Evolutionary conservation across 352 stramenopile species (phyloP), one percentile per base, ranked within the genome.

Genomic region (Achlya hypogyna): DNA sequence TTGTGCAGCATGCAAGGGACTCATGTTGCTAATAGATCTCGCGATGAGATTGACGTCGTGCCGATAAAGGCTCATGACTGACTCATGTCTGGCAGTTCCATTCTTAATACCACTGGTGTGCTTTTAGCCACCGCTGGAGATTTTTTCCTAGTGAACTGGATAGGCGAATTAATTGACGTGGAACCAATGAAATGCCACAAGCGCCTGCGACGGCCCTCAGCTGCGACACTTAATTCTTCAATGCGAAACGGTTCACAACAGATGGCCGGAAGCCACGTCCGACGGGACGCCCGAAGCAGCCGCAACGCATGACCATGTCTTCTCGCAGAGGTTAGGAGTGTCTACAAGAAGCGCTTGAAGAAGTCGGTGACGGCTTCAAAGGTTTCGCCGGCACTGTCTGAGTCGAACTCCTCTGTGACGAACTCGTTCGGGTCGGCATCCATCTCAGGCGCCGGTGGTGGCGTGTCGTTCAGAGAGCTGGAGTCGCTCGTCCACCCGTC

Each of bases 341-440:
- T n/a, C n/a, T 59, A 67, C 20, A 89, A 89, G 43, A 88, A 75
- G 27, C 73, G 77, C 20, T 80, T 68, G 65, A 91, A 86, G 58
- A 89, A 76, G 49, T 83, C 74, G 65, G 85, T 78, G 43, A 91
- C 67, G 8, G 70, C 71, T n/a, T 77, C 72, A 10, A 47, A 73
- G 5, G 66, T 53, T 5, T 74, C 70, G n/a, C 71, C 65, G 1
- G 40, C 53, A 5, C 56, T 67, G 9, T 72, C 62, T 1, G 42
- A 34, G 20, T 76, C 71, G 8, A 56, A 56, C 4, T 64, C 72
- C 25, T 76, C 67, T 9, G 72, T 68, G 5, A 69, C 32, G 42
- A 63, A 72, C 18, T 64, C 69, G 12, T 73, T 62, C 63, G 62
- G 40, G n/a, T 18, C 29, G 27, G 38, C 9, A 18, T 4, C 32